Conservation (phyloP, 2,329 filamentous ascomycete species). For the Colletotrichum tofieldiae region DNA sequence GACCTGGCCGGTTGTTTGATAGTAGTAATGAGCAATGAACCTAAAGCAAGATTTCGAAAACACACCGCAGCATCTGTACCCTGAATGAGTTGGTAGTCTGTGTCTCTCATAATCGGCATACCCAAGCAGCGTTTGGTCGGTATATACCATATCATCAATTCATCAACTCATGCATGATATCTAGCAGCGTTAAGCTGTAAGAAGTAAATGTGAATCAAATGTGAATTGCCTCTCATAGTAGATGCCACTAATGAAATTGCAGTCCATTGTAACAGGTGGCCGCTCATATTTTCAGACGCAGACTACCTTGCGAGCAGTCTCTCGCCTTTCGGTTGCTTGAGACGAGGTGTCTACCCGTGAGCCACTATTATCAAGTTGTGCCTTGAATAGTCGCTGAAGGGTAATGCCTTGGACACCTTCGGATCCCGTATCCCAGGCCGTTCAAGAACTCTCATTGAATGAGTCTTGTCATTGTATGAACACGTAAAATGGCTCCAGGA, state of each 20-base stretch:
- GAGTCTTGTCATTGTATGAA: background rate
- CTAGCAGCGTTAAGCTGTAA: too few species aligned
- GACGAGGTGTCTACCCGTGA: background rate
- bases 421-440: background rate
- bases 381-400: too few species aligned
- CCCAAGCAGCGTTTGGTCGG: too few species aligned
- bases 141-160: background rate
- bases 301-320: background rate
- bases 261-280: background rate
- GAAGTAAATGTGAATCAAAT: too few species aligned
- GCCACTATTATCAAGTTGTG: background rate
- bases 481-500: too few species aligned
- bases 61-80: background rate
- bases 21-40: constrained; percentile 41
- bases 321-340: background rate
- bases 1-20: constrained; percentile 14
- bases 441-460: background rate
- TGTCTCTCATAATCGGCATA: background rate
- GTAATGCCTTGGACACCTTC: background rate
- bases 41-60: constrained; percentile 21
- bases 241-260: background rate
- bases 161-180: background rate
- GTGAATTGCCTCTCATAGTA: too few species aligned
- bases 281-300: background rate
- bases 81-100: background rate